Evolutionary conservation across 257 asterid species (phyloP).

Genomic region (Misopates orontium): DNA sequence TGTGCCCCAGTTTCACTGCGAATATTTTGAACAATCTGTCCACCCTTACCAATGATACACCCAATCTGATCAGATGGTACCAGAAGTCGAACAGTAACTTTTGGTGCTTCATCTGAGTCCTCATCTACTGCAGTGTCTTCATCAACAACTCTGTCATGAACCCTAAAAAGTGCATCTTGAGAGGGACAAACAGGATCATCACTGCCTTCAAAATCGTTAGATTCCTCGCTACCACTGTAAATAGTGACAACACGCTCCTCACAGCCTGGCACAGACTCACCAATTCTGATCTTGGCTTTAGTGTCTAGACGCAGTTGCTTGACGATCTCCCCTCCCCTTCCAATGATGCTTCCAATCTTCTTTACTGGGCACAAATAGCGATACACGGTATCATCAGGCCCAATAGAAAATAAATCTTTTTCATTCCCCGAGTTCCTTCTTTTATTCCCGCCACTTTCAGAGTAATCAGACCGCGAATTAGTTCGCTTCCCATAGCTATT

Average conservation of each 20-base stretch:
- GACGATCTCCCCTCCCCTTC: slow-evolving; percentile 94
- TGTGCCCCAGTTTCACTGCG: slow-evolving; percentile 89
- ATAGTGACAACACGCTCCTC: slow-evolving; percentile 90
- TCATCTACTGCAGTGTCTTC: slow-evolving; percentile 57
- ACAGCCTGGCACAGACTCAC: slow-evolving; percentile 77
- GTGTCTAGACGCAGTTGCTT: slow-evolving; percentile 88
- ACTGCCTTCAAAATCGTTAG: slow-evolving; percentile 59
- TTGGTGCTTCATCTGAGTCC: slow-evolving; percentile 57
- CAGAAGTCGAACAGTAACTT: slow-evolving; percentile 67
- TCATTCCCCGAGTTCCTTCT: slow-evolving; percentile 69
- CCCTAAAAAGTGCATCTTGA: slow-evolving; percentile 85
- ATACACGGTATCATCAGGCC: slow-evolving; percentile 75
- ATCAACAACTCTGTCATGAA: slow-evolving; percentile 74
- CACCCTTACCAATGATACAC: slow-evolving; percentile 93
- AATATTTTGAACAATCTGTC: slow-evolving; percentile 77
- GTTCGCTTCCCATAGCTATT: slow-evolving; percentile 75
- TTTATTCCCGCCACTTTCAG: slow-evolving; percentile 63
- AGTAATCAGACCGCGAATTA: slow-evolving; percentile 56
- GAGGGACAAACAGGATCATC: slow-evolving; percentile 73
- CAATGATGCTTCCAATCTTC: slow-evolving; percentile 87
- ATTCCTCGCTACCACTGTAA: slow-evolving; percentile 71
- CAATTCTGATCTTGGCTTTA: slow-evolving; percentile 81
- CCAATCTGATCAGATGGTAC: slow-evolving; percentile 97
- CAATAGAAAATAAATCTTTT: slow-evolving; percentile 61
- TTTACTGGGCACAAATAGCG: slow-evolving; percentile 77